phyloP scores from a whole-genome alignment of 2,329 filamentous ascomycete species.

The Aureobasidium zeae region DNA sequence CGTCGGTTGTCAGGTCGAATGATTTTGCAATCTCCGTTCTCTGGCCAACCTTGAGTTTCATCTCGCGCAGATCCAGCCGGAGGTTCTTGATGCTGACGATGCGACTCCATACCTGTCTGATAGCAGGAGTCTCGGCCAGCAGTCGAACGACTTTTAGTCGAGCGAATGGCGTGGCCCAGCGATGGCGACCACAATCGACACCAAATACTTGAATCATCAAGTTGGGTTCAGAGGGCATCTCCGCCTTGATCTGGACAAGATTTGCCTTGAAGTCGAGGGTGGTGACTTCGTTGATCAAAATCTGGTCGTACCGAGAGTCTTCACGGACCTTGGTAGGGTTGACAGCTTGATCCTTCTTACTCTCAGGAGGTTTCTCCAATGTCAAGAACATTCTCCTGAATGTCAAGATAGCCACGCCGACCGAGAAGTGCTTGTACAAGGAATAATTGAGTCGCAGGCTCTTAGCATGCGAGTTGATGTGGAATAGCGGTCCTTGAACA shows the following conservation, averaged over 20 bases:
- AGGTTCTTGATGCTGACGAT: constrained; percentile 74
- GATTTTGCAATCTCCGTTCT: constrained; percentile 58
- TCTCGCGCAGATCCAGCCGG: constrained; percentile 70
- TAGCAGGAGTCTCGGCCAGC: constrained; percentile 77
- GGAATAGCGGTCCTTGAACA: constrained; percentile 75
- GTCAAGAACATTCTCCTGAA: constrained; percentile 13
- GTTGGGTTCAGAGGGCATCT: constrained; percentile 79
- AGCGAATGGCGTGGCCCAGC: constrained; percentile 78
- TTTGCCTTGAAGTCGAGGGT: constrained; percentile 74
- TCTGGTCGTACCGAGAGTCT: not conserved
- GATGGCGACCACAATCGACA: constrained; percentile 71
- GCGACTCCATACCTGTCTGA: constrained; percentile 76
- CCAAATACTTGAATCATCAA: constrained; percentile 84
- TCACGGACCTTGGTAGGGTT: constrained; percentile 3
- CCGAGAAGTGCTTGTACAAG: constrained; percentile 82
- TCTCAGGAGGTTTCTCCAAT: not conserved
- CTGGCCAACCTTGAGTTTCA: constrained; percentile 52
- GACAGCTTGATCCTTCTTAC: constrained; percentile 14
- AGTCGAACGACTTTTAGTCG: constrained; percentile 69
- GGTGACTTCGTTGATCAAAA: constrained; percentile 52
- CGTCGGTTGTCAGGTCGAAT: constrained; percentile 75
- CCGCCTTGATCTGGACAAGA: constrained; percentile 78
- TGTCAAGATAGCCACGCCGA: constrained; percentile 61
- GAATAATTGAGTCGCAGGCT: constrained; percentile 82
- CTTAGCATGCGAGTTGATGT: constrained; percentile 72